Evolutionary conservation across 1,139 yeast species (phyloP).

Genomic region (Yamadazyma trypodendri): DNA sequence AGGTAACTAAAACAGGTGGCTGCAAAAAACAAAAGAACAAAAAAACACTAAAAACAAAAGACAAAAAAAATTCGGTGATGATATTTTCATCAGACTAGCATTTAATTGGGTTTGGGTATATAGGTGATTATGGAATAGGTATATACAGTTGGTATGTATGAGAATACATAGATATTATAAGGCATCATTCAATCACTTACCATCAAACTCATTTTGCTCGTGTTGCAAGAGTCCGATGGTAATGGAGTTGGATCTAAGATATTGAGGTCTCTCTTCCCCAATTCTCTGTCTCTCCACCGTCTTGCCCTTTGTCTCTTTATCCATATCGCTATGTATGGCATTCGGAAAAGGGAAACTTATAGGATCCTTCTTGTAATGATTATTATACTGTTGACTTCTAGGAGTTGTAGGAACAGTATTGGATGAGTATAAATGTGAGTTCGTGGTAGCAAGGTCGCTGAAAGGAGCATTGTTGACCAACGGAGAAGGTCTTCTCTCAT

Average conservation of each 20-base stretch:
- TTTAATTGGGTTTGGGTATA: slow-evolving; percentile 7
- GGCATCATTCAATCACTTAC: not conserved
- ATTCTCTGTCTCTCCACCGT: slow-evolving; percentile 17
- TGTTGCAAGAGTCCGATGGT: slow-evolving; percentile 43
- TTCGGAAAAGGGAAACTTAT: slow-evolving; percentile 37
- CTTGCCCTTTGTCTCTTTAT: slow-evolving; percentile 27
- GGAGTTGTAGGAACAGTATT: not conserved
- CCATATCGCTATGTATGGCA: slow-evolving; percentile 40
- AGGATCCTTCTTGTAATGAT: slow-evolving; percentile 49
- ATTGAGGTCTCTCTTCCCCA: slow-evolving; percentile 23
- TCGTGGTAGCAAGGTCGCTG: slow-evolving; percentile 13
- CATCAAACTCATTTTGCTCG: slow-evolving; percentile 2
- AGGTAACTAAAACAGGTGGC: slow-evolving; percentile 1
- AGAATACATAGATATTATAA: not conserved
- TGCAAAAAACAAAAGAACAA: slow-evolving; percentile 4
- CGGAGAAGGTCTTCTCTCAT: slow-evolving; percentile 15
- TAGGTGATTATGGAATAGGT: slow-evolving; percentile 3
- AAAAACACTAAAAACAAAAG: not conserved
- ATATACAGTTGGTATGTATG: slow-evolving; percentile 3
- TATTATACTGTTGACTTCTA: slow-evolving; percentile 30
- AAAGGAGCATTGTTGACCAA: slow-evolving; percentile 15
- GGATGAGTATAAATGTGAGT: slow-evolving; percentile 10
- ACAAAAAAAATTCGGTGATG: slow-evolving; percentile 3
- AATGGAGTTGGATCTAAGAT: slow-evolving; percentile 41
- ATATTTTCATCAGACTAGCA: slow-evolving; percentile 1